Conservation (phyloP, 176 grass and related monocot genomes). For the Oryza glumipatula region DNA sequence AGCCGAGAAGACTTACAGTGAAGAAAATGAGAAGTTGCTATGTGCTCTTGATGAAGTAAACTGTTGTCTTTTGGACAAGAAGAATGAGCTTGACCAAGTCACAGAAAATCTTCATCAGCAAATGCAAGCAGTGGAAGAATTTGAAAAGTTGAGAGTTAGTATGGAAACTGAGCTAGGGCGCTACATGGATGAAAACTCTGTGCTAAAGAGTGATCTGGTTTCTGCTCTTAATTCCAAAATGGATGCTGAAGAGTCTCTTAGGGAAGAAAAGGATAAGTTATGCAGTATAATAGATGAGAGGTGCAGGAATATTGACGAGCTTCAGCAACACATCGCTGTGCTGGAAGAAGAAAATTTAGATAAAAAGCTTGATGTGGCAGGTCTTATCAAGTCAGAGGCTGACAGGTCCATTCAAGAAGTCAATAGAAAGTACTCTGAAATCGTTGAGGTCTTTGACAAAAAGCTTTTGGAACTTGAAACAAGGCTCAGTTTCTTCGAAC, state of each 20-base stretch:
- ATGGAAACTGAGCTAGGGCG: conserved; percentile 46
- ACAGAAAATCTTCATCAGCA: conserved; percentile 41
- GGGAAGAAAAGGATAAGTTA: conserved; percentile 55
- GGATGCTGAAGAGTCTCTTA: conserved; percentile 38
- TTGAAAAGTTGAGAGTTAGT: conserved; percentile 49
- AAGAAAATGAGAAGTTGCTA: conserved; percentile 50
- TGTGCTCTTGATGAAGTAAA: conserved; percentile 52
- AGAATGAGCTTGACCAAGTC: conserved; percentile 38
- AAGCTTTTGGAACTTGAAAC: conserved; percentile 52
- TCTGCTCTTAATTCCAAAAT: conserved; percentile 46
- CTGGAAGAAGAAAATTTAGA: conserved; percentile 63
- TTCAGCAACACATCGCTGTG: conserved; percentile 38
- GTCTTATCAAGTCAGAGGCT: conserved; percentile 50
- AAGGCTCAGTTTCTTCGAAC: conserved; percentile 53
- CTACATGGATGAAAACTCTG: conserved; percentile 43
- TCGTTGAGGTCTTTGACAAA: conserved; percentile 44
- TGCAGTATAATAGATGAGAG: conserved; percentile 46
- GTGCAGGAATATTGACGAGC: conserved; percentile 49
- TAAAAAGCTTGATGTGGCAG: conserved; percentile 45
- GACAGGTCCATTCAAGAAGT: conserved; percentile 44
- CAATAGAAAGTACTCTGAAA: conserved; percentile 48
- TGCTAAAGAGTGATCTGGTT: conserved; percentile 51
- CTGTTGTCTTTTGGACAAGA: conserved; percentile 43
- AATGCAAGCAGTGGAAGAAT: conserved; percentile 40
- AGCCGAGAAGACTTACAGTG: conserved; percentile 40